Evolutionary conservation across 805 yeast species (phyloP).

Genomic region (Starmera caribaea): DNA sequence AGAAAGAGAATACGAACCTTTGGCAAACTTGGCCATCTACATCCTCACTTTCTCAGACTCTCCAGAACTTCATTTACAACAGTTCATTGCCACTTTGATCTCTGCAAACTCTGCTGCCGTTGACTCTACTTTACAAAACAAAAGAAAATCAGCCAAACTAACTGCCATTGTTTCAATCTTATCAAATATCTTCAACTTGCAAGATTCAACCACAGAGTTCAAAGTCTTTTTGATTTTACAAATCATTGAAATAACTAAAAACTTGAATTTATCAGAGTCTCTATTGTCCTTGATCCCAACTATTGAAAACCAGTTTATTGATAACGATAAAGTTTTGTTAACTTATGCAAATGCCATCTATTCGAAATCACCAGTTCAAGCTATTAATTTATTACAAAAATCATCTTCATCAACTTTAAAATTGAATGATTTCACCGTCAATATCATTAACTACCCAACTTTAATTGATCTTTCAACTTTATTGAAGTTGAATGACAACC

Average conservation of each 20-base stretch:
- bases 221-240: slow-evolving; percentile 11
- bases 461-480: not conserved
- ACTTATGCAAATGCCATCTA: too few relatives aligned
- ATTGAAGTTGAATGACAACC: not conserved
- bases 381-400: too few relatives aligned
- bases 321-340: too few relatives aligned
- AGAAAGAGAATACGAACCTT: slow-evolving; percentile 18
- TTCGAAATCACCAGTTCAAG: too few relatives aligned
- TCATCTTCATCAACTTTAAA: too few relatives aligned
- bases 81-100: slow-evolving; percentile 2
- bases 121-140: slow-evolving; percentile 2
- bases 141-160: slow-evolving; percentile 5
- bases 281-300: slow-evolving; percentile 4
- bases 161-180: slow-evolving; percentile 11
- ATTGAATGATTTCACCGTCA: slow-evolving; percentile 1
- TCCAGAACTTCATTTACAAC: not conserved
- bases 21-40: slow-evolving; percentile 15
- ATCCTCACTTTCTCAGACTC: slow-evolving; percentile 10
- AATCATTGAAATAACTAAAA: slow-evolving; percentile 4
- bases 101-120: slow-evolving; percentile 1
- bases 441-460: not conserved
- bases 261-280: slow-evolving; percentile 2
- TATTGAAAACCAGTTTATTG: not conserved
- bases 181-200: slow-evolving; percentile 14
- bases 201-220: slow-evolving; percentile 6